A percentile compares a stretch with the other conserved stretches of the same genome.
Conservation (phyloP, 2,329 filamentous ascomycete genomes). For the Ploettnerulaceae sp. region DNA sequence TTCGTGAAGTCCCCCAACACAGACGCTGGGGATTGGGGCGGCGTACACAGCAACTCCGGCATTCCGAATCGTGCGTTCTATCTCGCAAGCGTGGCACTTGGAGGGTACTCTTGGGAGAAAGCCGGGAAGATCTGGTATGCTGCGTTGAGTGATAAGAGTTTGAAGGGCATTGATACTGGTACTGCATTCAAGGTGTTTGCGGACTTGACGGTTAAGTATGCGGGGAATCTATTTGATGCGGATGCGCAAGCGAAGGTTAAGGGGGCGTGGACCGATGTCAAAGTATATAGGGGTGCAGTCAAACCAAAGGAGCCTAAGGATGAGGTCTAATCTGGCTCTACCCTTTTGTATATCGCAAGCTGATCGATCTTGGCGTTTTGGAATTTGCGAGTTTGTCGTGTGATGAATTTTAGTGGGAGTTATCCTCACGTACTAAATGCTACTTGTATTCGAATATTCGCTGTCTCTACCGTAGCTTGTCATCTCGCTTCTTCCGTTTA, state of each 20-base stretch:
- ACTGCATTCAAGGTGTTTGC: conserved; percentile 10
- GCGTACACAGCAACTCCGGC: conserved; percentile 52
- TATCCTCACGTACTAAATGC: too few species aligned
- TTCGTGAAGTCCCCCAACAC: conserved; percentile 37
- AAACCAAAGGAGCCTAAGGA: conserved; percentile 6
- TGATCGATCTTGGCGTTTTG: too few species aligned
- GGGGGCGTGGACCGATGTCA: conserved; percentile 13
- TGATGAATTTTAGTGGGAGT: too few species aligned
- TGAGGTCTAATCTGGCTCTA: neutral
- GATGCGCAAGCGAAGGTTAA: conserved; percentile 3
- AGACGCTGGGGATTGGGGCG: conserved; percentile 41
- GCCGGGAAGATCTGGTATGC: conserved; percentile 28
- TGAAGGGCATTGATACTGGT: neutral
- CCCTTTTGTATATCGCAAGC: too few species aligned
- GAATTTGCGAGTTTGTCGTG: too few species aligned
- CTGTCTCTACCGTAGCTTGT: too few species aligned
- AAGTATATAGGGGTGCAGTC: neutral
- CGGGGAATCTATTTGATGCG: conserved; percentile 7
- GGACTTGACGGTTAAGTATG: conserved; percentile 10
- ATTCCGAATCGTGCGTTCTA: conserved; percentile 56
- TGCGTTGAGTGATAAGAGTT: conserved; percentile 7
- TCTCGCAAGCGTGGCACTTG: conserved; percentile 42
- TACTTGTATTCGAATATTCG: too few species aligned
- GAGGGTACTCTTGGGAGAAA: conserved; percentile 44
- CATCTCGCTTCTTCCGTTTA: too few species aligned